phyloP scores from a whole-genome alignment of 495 filamentous ascomycete genomes.

The Annulohypoxylon maeteangense region DNA sequence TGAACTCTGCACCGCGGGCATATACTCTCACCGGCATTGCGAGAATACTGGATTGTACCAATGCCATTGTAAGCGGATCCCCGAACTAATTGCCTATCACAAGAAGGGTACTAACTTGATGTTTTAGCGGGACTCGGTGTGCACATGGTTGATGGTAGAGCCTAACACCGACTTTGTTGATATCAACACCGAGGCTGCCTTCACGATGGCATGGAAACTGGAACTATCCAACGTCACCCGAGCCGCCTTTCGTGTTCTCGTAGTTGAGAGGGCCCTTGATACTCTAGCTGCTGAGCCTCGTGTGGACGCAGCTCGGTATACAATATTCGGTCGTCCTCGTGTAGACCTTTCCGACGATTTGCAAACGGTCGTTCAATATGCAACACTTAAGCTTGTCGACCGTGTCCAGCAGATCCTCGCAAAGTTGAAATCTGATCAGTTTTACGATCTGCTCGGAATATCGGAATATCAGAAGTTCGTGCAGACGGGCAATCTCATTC shows the following conservation, averaged over 20 bases:
- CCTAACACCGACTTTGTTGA: slow-evolving; percentile 58
- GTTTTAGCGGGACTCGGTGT: slow-evolving; percentile 45
- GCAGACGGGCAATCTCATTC: slow-evolving; percentile 11
- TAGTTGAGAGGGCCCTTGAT: slow-evolving; percentile 53
- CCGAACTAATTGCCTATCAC: not conserved
- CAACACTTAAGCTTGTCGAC: slow-evolving; percentile 40
- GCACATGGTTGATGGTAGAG: slow-evolving; percentile 53
- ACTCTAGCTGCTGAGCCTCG: slow-evolving; percentile 22
- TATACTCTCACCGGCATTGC: slow-evolving; percentile 71
- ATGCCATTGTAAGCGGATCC: slow-evolving; percentile 48
- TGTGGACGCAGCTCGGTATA: not conserved
- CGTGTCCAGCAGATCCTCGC: slow-evolving; percentile 26
- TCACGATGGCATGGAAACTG: slow-evolving; percentile 54
- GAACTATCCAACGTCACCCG: slow-evolving; percentile 50
- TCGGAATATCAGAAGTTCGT: slow-evolving; percentile 29
- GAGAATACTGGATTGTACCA: slow-evolving; percentile 64
- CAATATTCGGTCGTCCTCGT: slow-evolving; percentile 42
- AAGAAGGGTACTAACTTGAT: not conserved
- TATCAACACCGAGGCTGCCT: slow-evolving; percentile 57
- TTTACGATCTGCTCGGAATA: slow-evolving; percentile 24
- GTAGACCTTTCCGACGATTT: slow-evolving; percentile 44
- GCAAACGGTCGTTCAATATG: slow-evolving; percentile 46
- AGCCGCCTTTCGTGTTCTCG: slow-evolving; percentile 56
- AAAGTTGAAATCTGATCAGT: slow-evolving; percentile 18
- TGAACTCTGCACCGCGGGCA: slow-evolving; percentile 73